Percentiles rank a stretch among this genome's conserved stretches.
These are phyloP conservation scores for Sarocladiaceae sp. DNA, from an alignment of 2,329 filamentous ascomycete genomes.

Conservation along the genomic window DNA sequence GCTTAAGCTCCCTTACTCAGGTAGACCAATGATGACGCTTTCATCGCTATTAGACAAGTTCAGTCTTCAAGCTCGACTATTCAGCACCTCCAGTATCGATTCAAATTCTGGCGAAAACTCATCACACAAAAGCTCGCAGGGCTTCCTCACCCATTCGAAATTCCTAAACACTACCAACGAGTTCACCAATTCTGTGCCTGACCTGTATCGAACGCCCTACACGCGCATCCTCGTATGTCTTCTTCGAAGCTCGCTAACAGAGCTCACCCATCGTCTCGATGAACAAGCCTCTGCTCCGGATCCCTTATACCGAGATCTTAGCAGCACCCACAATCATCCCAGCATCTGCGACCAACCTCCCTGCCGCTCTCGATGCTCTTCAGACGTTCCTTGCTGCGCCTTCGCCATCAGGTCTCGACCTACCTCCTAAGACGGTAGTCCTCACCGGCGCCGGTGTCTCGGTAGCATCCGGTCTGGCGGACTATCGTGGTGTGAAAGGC, in stretches of 20 bases:
- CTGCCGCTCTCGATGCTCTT: slow-evolving; percentile 74
- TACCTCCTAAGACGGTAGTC: slow-evolving; percentile 41
- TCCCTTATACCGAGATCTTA: slow-evolving; percentile 84
- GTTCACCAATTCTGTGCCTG: not conserved
- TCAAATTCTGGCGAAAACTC: no score
- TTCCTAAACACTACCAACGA: not conserved
- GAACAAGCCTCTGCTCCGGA: slow-evolving; percentile 74
- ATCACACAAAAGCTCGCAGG: no score
- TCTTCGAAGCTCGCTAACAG: not conserved
- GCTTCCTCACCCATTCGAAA: no score
- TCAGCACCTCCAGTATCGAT: no score
- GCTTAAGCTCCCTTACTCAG: no score
- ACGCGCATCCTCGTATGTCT: not conserved
- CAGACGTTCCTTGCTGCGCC: slow-evolving; percentile 68
- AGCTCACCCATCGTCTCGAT: slow-evolving; percentile 32
- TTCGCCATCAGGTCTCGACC: slow-evolving; percentile 39
- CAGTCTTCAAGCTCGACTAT: not conserved
- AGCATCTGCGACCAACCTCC: slow-evolving; percentile 60
- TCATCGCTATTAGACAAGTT: no score
- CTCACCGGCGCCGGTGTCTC: slow-evolving; percentile 86
- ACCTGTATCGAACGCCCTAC: no score
- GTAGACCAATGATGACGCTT: slow-evolving; percentile 6
- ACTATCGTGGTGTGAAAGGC: slow-evolving; percentile 85
- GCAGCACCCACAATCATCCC: slow-evolving; percentile 74
- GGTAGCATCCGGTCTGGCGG: slow-evolving; percentile 85